These are phyloP conservation scores for Dovyalis caffra DNA, from an alignment of 345 rosid genomes.

Conservation along the genomic window DNA sequence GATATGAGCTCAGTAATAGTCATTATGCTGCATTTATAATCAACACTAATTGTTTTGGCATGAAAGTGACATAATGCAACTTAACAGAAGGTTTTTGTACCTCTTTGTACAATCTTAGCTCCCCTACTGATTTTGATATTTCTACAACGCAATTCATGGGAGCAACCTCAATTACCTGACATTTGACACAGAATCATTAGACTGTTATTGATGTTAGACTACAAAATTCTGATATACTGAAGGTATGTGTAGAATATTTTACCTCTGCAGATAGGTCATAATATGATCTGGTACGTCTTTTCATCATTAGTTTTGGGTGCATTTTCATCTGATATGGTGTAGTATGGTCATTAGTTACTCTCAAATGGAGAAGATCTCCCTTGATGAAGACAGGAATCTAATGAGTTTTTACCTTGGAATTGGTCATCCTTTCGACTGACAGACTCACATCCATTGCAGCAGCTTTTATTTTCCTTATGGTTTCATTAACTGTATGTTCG, in stretches of 20 bases:
- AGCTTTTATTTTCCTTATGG: slow-evolving; percentile 78
- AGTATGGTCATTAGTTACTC: background rate
- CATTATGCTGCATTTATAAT: slow-evolving; percentile 4
- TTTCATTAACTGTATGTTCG: slow-evolving; percentile 59
- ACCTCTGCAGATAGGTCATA: slow-evolving; percentile 82
- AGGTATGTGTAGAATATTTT: slow-evolving; percentile 5
- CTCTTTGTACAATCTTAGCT: slow-evolving; percentile 59
- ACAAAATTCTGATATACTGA: background rate
- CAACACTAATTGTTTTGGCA: background rate
- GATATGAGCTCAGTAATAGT: slow-evolving; percentile 6
- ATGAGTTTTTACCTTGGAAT: slow-evolving; percentile 47
- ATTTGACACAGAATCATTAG: slow-evolving; percentile 15
- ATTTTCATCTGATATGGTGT: slow-evolving; percentile 60
- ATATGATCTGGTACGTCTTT: slow-evolving; percentile 52
- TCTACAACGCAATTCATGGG: slow-evolving; percentile 84
- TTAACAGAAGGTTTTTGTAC: slow-evolving; percentile 27
- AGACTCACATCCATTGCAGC: slow-evolving; percentile 67
- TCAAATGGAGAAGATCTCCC: background rate
- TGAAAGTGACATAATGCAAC: slow-evolving; percentile 2
- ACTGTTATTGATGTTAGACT: background rate
- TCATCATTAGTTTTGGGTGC: slow-evolving; percentile 53
- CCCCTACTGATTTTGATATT: slow-evolving; percentile 79
- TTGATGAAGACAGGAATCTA: slow-evolving; percentile 2
- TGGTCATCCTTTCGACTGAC: slow-evolving; percentile 53
- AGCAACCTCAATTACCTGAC: slow-evolving; percentile 73